Evolutionary conservation across 371 early-diverging fungal genomes (phyloP).

Genomic region (Parasitella parasitica): DNA sequence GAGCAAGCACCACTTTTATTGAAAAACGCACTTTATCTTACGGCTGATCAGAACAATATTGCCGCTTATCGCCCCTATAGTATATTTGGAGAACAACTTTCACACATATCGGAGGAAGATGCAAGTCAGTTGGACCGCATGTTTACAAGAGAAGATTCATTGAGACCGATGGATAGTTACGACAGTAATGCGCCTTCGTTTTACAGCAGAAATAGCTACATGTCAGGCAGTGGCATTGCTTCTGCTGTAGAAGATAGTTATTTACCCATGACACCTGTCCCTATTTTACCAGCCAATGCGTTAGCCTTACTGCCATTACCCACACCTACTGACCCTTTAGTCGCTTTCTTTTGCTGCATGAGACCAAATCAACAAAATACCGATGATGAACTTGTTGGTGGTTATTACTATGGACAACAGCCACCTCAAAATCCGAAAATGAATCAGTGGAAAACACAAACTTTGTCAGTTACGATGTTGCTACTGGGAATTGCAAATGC

Average conservation of each 20-base stretch:
- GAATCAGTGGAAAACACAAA: constrained; percentile 19
- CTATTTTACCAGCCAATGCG: constrained; percentile 26
- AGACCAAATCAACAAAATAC: constrained; percentile 1
- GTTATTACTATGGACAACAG: background rate
- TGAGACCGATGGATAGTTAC: constrained; percentile 18
- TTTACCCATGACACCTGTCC: constrained; percentile 1
- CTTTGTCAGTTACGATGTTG: constrained; percentile 21
- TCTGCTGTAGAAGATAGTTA: background rate
- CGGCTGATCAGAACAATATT: constrained; percentile 19
- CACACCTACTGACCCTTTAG: constrained; percentile 28
- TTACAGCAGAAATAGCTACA: constrained; percentile 5
- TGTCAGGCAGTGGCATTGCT: background rate
- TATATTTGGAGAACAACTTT: constrained; percentile 46
- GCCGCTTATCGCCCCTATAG: constrained; percentile 43
- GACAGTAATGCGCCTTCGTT: constrained; percentile 22
- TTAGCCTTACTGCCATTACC: constrained; percentile 33
- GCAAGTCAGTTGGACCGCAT: constrained; percentile 34
- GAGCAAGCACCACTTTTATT: constrained; percentile 35
- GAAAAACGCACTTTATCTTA: constrained; percentile 29
- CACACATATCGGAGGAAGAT: constrained; percentile 47
- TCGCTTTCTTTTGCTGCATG: constrained; percentile 15
- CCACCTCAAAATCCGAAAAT: background rate
- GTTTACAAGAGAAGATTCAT: constrained; percentile 20
- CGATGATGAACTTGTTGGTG: constrained; percentile 3
- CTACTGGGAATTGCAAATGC: constrained; percentile 28